Base-by-base conservation (phyloP, 2,329 filamentous ascomycete species). In the Fusarium foetens region DNA sequence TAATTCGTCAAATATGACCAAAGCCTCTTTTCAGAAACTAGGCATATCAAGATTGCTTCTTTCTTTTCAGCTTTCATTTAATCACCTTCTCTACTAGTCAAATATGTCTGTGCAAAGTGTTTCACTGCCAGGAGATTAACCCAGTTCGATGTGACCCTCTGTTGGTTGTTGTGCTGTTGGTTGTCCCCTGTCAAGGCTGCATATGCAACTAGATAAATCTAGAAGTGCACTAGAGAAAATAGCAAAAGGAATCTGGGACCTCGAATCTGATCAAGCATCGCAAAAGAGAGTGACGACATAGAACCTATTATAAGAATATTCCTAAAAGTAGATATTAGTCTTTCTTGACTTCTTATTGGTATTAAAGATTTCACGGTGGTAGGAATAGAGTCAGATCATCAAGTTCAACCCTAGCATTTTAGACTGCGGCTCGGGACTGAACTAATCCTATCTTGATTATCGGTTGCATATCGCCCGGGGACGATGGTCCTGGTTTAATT, bases 61-160 rank as follows among this genome's bases (percentile, higher is more conserved):
- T 16, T 6, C 4, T 42, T 31, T 42, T 49, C 16, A 31, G 21
- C 36, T 16, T 5, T 42, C 21, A 31, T 42, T 31, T 17, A n/a
- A 27, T 1, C 1, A 31, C 36, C 29, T 60, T 35, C 35, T 31
- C 13, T 6, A 25, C 8, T 29, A 1, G 43, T 42, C 0, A 10
- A 10, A 2, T 6, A 1, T 2, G 6, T n/a, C 51, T 25, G 36
- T n/a, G 14, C 38, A 17, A 6, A 1, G 12, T 5, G 27, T 21
- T 23, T 38, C 27, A 23, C 4, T 10, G 1, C 0, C 1, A n/a
- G 36, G 0, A 2, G n/a, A n/a, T n/a, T 49, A n/a, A 23, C 19
- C 6, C 16, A 14, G 3, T 5, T 5, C 8, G 25, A 63, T 25
- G 29, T 6, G 39, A 61, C 36, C 4, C 23, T 31, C 10, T 61